Percentiles rank a stretch among this genome's conserved stretches.
phyloP scores from a whole-genome alignment of 345 rosid genomes.

The Linum tenue region DNA sequence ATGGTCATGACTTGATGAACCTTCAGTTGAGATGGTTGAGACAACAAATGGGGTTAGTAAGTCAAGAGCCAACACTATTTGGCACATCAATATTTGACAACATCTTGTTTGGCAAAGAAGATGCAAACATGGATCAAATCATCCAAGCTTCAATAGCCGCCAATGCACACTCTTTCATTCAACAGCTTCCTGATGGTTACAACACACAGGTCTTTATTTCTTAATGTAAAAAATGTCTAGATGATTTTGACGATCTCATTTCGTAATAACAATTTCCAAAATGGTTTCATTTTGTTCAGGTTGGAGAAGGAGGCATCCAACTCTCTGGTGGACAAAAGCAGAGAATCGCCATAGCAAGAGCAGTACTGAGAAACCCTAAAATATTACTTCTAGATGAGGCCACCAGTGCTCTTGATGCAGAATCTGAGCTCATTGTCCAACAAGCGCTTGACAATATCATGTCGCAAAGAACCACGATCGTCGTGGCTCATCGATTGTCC shows the following conservation, averaged over 20 bases:
- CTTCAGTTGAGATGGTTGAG: conserved; percentile 68
- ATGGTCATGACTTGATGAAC: conserved; percentile 51
- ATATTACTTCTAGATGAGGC: conserved; percentile 82
- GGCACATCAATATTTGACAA: conserved; percentile 62
- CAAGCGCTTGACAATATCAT: conserved; percentile 57
- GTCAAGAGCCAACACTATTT: conserved; percentile 84
- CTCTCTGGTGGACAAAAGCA: conserved; percentile 96
- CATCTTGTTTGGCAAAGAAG: conserved; percentile 57
- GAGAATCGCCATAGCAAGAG: conserved; percentile 84
- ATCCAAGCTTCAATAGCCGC: conserved; percentile 66
- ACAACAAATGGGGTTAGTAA: conserved; percentile 77
- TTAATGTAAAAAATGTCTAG: no score
- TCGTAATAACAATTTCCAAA: no score
- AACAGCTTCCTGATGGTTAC: conserved; percentile 54
- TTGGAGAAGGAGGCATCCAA: conserved; percentile 92
- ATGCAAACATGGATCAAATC: conserved; percentile 42
- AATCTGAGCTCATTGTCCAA: conserved; percentile 68
- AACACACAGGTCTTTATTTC: conserved; percentile 44
- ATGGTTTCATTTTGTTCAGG: conserved; percentile 31
- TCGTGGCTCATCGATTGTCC: conserved; percentile 65
- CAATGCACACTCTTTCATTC: conserved; percentile 68
- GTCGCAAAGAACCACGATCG: conserved; percentile 53
- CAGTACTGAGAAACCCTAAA: conserved; percentile 67
- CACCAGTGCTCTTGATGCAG: conserved; percentile 81
- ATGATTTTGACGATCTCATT: no score